Conservation (phyloP, 1,284 basidiomycete species). For the Cystobasidium pallidum region DNA sequence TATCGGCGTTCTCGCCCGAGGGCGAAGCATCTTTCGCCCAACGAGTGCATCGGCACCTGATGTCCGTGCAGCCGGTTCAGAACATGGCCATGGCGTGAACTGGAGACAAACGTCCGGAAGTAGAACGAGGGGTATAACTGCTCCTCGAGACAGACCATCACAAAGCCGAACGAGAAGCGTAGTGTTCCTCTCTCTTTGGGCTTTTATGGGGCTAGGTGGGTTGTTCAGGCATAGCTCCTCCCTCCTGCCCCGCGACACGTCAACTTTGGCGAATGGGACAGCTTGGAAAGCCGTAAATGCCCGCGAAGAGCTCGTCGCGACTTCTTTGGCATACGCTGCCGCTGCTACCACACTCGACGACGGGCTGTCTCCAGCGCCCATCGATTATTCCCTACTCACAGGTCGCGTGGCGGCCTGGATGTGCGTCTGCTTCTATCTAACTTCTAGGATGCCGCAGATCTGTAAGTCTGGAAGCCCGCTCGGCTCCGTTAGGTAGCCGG, state of each 20-base stretch:
- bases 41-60: conserved; percentile 4
- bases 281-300: conserved; percentile 2
- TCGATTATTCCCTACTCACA: conserved; percentile 56
- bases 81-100: neutral
- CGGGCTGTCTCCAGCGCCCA: conserved; percentile 22
- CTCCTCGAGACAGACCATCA: conserved; percentile 13
- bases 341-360: neutral
- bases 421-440: conserved; percentile 80
- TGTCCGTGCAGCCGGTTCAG: neutral
- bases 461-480: conserved; percentile 66
- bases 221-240: conserved; percentile 21
- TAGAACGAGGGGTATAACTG: neutral
- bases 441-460: conserved; percentile 88
- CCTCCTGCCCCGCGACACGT: neutral
- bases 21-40: conserved; percentile 17
- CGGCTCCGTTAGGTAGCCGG: neutral
- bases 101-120: conserved; percentile 1
- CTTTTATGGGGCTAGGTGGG: conserved; percentile 68
- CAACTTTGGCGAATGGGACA: neutral
- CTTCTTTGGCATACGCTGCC: neutral
- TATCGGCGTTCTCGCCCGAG: conserved; percentile 1
- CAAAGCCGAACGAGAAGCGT: conserved; percentile 63
- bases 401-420: conserved; percentile 89
- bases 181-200: conserved; percentile 72
- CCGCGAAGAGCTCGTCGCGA: neutral